phyloP scores from a whole-genome alignment of 768 basidiomycete genomes.

The Lepiota subincarnata region DNA sequence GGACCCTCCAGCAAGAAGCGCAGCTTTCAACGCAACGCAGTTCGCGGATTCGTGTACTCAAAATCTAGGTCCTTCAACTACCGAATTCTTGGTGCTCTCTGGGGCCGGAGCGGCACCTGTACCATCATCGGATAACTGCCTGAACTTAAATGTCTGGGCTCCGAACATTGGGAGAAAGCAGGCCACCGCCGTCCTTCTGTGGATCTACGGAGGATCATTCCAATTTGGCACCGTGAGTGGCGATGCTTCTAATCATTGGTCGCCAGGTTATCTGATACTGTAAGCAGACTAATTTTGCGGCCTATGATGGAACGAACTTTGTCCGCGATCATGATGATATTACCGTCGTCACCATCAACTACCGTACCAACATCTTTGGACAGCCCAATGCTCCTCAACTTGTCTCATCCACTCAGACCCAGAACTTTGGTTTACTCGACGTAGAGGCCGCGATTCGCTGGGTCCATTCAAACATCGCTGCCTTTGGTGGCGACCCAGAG shows the following conservation, averaged over 20 bases:
- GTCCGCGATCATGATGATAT: constrained; percentile 32
- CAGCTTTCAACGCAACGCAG: constrained; percentile 20
- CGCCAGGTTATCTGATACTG: background rate
- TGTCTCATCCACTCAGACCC: constrained; percentile 16
- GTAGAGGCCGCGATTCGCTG: constrained; percentile 38
- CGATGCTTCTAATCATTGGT: background rate
- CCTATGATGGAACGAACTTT: constrained; percentile 26
- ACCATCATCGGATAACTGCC: constrained; percentile 31
- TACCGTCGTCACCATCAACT: constrained; percentile 33
- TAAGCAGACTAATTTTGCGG: constrained; percentile 23
- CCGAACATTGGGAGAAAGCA: constrained; percentile 29
- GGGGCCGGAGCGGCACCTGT: constrained; percentile 23
- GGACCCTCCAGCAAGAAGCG: constrained; percentile 17
- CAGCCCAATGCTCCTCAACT: constrained; percentile 37
- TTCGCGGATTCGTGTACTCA: constrained; percentile 31
- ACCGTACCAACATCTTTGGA: constrained; percentile 36
- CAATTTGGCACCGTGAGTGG: constrained; percentile 30
- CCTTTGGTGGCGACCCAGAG: constrained; percentile 36
- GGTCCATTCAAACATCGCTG: constrained; percentile 42
- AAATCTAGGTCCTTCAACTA: constrained; percentile 14
- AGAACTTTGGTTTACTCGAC: constrained; percentile 39
- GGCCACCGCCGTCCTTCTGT: constrained; percentile 30
- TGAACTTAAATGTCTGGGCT: constrained; percentile 36
- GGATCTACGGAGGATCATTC: constrained; percentile 36
- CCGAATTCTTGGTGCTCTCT: constrained; percentile 23